Base-by-base conservation (phyloP, 345 rosid species). In the Lumnitzera racemosa region DNA sequence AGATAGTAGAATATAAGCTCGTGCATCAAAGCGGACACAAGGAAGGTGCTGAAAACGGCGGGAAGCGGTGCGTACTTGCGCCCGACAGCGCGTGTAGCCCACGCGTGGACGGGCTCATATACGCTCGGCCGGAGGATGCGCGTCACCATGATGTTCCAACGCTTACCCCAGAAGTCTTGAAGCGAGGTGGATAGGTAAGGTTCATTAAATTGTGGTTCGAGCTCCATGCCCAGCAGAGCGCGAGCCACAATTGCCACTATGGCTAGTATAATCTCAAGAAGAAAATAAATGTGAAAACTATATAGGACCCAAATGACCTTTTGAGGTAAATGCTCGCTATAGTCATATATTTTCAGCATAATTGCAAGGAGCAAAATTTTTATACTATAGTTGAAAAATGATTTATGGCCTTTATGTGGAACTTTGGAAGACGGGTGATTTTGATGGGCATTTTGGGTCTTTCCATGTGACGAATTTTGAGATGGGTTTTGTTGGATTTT, bases 81-180 rank as follows among this genome's bases (percentile, higher is more conserved):
- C 11, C 65, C 70, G 11, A 67, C 36, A 55, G 46, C 2, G 14
- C 56, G 67, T 3, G 58, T 12, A 53, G 54, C 17, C 52, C 17
- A 5, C 15, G 36, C 25, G 2, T 24, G 50, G 48, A 75, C 56
- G 29, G 79, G 73, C 0, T 57, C 64, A 64, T 71, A 75, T 12
- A 67, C 73, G 13, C 67, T 36, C 23, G 79, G 76, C 3, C 67
- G 75, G 24, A 71, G 73, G 55, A 75, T 67, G 36, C 68, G 31
- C 20, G 73, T 67, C 53, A 75, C 79, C 72, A 64, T 64, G 27
- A 75, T 36, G 68, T 67, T 75, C 70, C 79, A 71, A 16, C 79
- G 63, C 11, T 62, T 63, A 6, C 79, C 72, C 79, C 73, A 75
- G 23, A 71, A 75, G 49, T 75, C 75, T 43, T 75, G 79, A 6